Evolutionary conservation across 2,329 filamentous ascomycete species (phyloP).

Genomic region (Amauroascus niger): DNA sequence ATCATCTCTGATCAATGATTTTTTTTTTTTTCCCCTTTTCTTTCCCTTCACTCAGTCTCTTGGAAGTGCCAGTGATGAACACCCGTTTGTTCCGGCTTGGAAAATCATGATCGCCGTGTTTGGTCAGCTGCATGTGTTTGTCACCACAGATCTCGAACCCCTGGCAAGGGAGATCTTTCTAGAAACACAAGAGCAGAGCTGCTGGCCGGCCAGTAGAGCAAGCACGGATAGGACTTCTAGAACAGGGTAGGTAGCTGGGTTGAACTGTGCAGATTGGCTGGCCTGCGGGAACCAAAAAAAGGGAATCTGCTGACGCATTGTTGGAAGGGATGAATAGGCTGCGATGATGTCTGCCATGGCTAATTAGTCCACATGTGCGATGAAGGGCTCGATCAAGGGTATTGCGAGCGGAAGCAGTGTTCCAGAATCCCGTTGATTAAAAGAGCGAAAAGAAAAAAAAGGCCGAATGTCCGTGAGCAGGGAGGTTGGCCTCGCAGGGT

Average conservation of each 20-base stretch:
- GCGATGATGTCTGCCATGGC: too few species aligned
- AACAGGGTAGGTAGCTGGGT: too few species aligned
- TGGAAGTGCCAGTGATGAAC: not conserved
- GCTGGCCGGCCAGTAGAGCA: too few species aligned
- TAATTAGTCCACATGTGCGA: too few species aligned
- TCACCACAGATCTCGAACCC: not conserved
- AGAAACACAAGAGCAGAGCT: not conserved
- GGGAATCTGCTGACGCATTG: too few species aligned
- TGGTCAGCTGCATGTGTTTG: not conserved
- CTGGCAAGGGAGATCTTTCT: not conserved
- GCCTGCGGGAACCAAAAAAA: too few species aligned
- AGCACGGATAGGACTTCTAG: too few species aligned
- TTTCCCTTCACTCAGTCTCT: not conserved
- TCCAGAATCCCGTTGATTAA: too few species aligned
- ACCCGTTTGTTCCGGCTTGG: not conserved
- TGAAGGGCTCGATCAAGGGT: too few species aligned
- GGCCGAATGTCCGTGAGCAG: not conserved
- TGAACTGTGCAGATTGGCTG: too few species aligned
- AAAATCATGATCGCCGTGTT: not conserved
- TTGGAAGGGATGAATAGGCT: too few species aligned
- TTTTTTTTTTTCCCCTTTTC: not conserved
- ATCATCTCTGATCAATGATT: not conserved
- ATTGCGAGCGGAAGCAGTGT: not conserved
- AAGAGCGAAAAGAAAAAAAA: not conserved
- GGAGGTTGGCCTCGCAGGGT: not conserved